These are phyloP conservation scores for Parascedosporium putredinis DNA, from an alignment of 2,329 filamentous ascomycete species.

Conservation along the genomic window DNA sequence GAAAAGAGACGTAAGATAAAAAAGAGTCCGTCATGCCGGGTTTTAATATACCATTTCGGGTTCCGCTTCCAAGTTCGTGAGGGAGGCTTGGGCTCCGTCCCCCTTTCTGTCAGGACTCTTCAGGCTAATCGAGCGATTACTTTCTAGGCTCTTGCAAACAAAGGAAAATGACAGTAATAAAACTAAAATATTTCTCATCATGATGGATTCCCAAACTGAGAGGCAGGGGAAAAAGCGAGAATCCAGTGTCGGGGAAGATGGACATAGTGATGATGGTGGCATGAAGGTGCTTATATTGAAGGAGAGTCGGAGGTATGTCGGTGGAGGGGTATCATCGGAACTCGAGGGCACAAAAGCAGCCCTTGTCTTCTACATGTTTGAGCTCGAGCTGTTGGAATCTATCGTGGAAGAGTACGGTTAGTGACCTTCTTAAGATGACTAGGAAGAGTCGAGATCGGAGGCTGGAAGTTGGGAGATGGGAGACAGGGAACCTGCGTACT, in stretches of 20 bases:
- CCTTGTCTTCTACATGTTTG: conserved; percentile 74
- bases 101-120: neutral
- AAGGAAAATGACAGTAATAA: too few relatives aligned
- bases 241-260: too few relatives aligned
- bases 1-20: neutral
- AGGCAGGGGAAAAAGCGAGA: too few relatives aligned
- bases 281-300: too few relatives aligned
- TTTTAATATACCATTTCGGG: neutral
- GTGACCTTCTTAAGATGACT: neutral
- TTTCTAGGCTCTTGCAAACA: neutral
- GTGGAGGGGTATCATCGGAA: conserved; percentile 46
- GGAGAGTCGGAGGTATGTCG: too few relatives aligned
- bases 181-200: too few relatives aligned
- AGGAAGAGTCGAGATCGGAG: neutral
- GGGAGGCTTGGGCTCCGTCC: neutral
- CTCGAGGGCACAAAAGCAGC: conserved; percentile 78
- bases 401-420: neutral
- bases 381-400: conserved; percentile 91
- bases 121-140: neutral
- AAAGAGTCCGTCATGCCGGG: neutral
- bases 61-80: neutral
- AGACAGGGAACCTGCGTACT: conserved; percentile 43
- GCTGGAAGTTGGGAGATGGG: neutral
- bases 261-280: too few relatives aligned
- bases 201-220: too few relatives aligned